A percentile compares a stretch with the other conserved stretches of the same genome.
Evolutionary conservation across 352 stramenopile genomes (phyloP).

Genomic region (Phytopythium delawarense): DNA sequence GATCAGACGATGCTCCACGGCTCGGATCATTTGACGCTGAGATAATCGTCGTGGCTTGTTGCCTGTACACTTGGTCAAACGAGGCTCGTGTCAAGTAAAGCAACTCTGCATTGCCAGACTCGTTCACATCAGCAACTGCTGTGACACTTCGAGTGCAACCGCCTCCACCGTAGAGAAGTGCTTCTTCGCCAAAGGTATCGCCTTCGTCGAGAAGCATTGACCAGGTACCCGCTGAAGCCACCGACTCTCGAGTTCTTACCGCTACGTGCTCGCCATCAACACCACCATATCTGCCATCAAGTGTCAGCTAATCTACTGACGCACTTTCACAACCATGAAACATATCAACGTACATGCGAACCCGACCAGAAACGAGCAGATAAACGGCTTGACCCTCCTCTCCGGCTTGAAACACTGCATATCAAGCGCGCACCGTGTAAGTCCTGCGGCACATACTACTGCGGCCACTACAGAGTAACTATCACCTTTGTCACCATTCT

Average conservation of each 20-base stretch:
- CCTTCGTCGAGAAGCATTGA: conserved; percentile 25
- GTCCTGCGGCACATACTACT: neutral
- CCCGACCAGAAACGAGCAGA: conserved; percentile 12
- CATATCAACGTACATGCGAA: conserved; percentile 9
- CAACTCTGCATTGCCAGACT: conserved; percentile 7
- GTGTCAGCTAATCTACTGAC: neutral
- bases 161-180: conserved; percentile 11
- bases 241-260: neutral
- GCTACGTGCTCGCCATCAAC: neutral
- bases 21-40: neutral
- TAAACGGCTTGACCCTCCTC: conserved; percentile 9
- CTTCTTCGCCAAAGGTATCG: conserved; percentile 46
- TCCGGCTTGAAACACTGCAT: conserved; percentile 9
- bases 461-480: neutral
- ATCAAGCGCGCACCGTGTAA: neutral
- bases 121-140: conserved; percentile 12
- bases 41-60: neutral
- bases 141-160: conserved; percentile 15
- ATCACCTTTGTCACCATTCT: conserved; percentile 8
- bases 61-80: conserved; percentile 5
- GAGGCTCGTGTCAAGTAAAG: conserved; percentile 21
- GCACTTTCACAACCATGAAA: neutral
- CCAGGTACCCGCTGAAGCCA: neutral
- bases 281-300: neutral
- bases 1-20: neutral